phyloP scores from a whole-genome alignment of 1,284 basidiomycete species.

The Papiliotrema fonsecae region DNA sequence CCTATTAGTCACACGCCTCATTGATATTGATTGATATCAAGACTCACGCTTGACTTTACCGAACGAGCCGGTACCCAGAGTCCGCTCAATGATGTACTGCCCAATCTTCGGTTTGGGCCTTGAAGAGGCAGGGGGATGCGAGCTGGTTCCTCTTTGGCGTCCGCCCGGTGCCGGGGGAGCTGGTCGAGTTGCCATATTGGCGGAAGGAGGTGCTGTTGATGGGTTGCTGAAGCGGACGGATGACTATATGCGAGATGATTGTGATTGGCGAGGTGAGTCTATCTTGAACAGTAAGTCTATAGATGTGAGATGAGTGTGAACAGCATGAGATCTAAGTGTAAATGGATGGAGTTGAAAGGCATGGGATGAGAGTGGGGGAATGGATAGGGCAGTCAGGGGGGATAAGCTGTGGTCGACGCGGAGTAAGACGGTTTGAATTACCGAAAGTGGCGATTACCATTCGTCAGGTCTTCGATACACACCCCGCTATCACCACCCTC shows the following conservation, averaged over 20 bases:
- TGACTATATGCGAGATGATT: background rate
- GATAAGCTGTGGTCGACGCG: too few relatives aligned
- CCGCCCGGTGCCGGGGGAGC: slow-evolving; percentile 37
- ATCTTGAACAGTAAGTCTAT: too few relatives aligned
- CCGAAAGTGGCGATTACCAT: too few relatives aligned
- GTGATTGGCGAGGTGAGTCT: background rate
- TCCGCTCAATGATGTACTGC: slow-evolving; percentile 51
- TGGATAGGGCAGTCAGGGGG: too few relatives aligned
- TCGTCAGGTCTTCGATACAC: background rate
- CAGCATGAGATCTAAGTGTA: too few relatives aligned
- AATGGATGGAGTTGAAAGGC: too few relatives aligned
- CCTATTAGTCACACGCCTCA: slow-evolving; percentile 1
- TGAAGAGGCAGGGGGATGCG: background rate
- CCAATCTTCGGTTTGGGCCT: slow-evolving; percentile 43
- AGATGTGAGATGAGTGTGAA: too few relatives aligned
- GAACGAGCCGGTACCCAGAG: slow-evolving; percentile 72
- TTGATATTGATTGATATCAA: background rate
- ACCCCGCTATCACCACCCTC: background rate
- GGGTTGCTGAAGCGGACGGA: background rate
- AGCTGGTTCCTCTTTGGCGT: slow-evolving; percentile 9
- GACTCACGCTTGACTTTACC: slow-evolving; percentile 94
- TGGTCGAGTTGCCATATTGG: slow-evolving; percentile 39
- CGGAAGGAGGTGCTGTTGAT: too few relatives aligned
- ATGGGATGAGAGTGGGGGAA: too few relatives aligned
- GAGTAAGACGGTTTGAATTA: too few relatives aligned